These are phyloP conservation scores for Xerocomus brunneocitrinus DNA, from an alignment of 768 basidiomycete genomes.

Conservation along the genomic window DNA sequence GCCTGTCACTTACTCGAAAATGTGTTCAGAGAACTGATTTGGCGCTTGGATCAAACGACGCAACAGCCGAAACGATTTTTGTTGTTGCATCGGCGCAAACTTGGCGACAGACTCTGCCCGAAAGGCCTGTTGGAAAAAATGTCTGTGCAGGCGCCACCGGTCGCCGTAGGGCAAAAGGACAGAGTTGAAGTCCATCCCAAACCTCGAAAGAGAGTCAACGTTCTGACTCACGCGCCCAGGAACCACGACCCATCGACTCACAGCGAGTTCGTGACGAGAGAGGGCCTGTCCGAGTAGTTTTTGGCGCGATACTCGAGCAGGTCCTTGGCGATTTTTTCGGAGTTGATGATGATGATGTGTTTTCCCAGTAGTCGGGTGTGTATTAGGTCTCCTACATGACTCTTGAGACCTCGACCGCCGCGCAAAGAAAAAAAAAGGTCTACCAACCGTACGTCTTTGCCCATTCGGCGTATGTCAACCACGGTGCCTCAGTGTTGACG, in stretches of 20 bases:
- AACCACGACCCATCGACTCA: not conserved
- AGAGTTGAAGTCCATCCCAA: slow-evolving; percentile 15
- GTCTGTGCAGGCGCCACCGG: slow-evolving; percentile 28
- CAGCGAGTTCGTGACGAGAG: slow-evolving; percentile 11
- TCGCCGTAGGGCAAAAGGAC: slow-evolving; percentile 26
- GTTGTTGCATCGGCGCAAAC: slow-evolving; percentile 27
- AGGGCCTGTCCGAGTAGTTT: slow-evolving; percentile 50
- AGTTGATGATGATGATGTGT: slow-evolving; percentile 43
- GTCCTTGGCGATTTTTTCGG: slow-evolving; percentile 38
- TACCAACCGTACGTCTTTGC: slow-evolving; percentile 29
- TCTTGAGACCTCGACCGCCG: not conserved
- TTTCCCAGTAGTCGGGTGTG: slow-evolving; percentile 44
- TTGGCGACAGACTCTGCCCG: slow-evolving; percentile 9
- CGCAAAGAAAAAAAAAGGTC: not conserved
- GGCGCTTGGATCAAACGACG: slow-evolving; percentile 29
- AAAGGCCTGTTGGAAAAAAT: slow-evolving; percentile 22
- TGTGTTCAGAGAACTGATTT: slow-evolving; percentile 26
- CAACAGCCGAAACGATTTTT: slow-evolving; percentile 27
- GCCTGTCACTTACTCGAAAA: slow-evolving; percentile 24
- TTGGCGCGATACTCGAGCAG: slow-evolving; percentile 43
- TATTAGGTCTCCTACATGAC: slow-evolving; percentile 37
- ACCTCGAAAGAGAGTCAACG: not conserved
- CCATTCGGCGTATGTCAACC: slow-evolving; percentile 37
- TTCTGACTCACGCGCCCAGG: too few relatives aligned
- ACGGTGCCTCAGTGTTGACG: slow-evolving; percentile 30